Conservation (phyloP, 352 stramenopile species). For the Phytopythium litorale region DNA sequence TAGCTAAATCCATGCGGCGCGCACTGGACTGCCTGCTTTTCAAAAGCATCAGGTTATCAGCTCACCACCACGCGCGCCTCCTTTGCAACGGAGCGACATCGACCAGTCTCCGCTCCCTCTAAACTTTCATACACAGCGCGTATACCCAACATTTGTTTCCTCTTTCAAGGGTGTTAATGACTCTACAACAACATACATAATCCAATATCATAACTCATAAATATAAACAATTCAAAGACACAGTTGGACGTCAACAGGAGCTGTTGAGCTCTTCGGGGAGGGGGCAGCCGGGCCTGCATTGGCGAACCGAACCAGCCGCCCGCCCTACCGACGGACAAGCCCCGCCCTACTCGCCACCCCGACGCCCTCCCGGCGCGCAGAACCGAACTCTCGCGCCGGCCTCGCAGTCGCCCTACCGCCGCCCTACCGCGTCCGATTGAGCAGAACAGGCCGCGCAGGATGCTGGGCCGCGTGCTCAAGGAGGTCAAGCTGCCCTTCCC, state of each 20-base stretch:
- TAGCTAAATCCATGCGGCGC: too few species aligned
- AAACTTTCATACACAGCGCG: too few species aligned
- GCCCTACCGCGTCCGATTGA: neutral
- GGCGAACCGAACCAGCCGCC: neutral
- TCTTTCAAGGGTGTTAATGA: too few species aligned
- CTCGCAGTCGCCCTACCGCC: neutral
- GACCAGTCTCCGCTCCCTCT: too few species aligned
- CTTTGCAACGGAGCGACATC: neutral
- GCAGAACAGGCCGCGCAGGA: slow-evolving; percentile 5
- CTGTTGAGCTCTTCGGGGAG: slow-evolving; percentile 5
- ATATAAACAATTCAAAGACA: too few species aligned
- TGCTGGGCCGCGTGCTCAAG: slow-evolving; percentile 56
- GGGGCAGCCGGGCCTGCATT: slow-evolving; percentile 1
- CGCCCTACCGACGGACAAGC: neutral
- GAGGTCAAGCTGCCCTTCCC: slow-evolving; percentile 63
- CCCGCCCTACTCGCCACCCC: neutral
- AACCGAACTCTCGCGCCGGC: neutral
- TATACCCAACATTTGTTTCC: too few species aligned
- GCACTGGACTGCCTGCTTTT: neutral
- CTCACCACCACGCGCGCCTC: neutral
- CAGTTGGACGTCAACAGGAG: neutral
- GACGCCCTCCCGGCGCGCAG: neutral
- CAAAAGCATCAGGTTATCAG: neutral
- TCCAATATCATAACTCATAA: too few species aligned
- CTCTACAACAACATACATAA: too few species aligned